phyloP scores from a whole-genome alignment of 495 filamentous ascomycete genomes.

The Penicillium turbatum region DNA sequence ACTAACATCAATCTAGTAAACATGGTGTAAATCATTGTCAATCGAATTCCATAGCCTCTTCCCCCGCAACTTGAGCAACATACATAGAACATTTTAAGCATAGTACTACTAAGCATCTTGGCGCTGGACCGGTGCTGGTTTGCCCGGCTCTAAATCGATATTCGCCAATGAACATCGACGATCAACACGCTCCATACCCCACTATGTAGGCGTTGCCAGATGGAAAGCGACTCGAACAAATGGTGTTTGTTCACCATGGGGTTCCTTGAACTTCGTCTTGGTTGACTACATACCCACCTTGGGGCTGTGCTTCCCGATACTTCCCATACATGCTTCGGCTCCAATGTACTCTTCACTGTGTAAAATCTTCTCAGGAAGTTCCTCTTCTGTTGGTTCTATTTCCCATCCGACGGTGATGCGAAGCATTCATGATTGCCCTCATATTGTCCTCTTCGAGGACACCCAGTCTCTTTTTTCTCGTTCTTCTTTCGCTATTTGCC shows the following conservation, averaged over 20 bases:
- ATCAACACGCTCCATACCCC: not conserved
- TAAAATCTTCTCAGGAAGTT: not conserved
- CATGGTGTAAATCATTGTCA: no score
- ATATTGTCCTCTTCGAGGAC: constrained; percentile 15
- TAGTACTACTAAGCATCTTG: constrained; percentile 1
- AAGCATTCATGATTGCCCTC: constrained; percentile 23
- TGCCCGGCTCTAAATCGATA: not conserved
- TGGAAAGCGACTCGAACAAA: constrained; percentile 3
- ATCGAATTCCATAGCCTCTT: no score
- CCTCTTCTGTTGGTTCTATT: not conserved
- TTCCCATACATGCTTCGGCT: no score
- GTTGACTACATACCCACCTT: not conserved
- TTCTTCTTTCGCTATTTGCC: constrained; percentile 14
- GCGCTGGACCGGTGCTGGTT: not conserved
- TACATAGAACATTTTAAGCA: not conserved
- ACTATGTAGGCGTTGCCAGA: not conserved
- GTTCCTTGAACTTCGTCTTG: not conserved
- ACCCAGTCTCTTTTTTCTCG: constrained; percentile 9
- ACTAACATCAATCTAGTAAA: no score
- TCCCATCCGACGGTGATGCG: constrained; percentile 14
- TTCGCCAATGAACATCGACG: not conserved
- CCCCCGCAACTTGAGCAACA: not conserved
- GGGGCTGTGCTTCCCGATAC: no score
- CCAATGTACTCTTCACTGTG: no score
- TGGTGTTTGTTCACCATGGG: not conserved